Evolutionary conservation across 257 asterid species (phyloP).

Genomic region (Cruciata laevipes): DNA sequence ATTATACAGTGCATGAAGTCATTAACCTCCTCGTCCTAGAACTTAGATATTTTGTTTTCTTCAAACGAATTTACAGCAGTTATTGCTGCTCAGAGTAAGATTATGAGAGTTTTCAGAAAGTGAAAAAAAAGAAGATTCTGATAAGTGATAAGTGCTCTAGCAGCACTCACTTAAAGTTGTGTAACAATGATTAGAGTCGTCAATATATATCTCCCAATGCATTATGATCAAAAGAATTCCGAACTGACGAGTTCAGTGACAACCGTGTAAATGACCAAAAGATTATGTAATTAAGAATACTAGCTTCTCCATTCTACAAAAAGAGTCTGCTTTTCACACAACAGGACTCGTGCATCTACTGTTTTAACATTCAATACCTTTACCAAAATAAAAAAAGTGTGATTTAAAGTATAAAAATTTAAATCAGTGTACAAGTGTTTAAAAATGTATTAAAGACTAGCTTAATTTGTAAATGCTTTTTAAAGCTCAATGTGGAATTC

Average conservation of each 20-base stretch:
- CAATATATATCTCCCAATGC: neutral
- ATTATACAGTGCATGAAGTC: neutral
- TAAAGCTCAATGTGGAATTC: neutral
- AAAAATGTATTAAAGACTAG: neutral
- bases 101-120: slow-evolving; percentile 6
- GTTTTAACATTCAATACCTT: neutral
- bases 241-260: neutral
- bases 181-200: neutral
- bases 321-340: neutral
- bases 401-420: neutral
- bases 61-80: slow-evolving; percentile 1
- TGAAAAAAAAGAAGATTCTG: neutral
- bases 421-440: neutral
- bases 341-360: neutral
- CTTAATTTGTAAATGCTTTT: neutral
- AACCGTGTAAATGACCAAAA: neutral
- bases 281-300: neutral
- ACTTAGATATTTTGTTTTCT: neutral
- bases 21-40: neutral
- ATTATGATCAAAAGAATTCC: neutral
- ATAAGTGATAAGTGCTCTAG: neutral
- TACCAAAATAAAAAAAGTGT: neutral
- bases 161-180: slow-evolving; percentile 1
- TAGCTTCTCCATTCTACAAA: neutral
- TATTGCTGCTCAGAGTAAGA: neutral